Base-by-base conservation (phyloP, 2,329 filamentous ascomycete genomes). In the Raffaelea arxii region DNA sequence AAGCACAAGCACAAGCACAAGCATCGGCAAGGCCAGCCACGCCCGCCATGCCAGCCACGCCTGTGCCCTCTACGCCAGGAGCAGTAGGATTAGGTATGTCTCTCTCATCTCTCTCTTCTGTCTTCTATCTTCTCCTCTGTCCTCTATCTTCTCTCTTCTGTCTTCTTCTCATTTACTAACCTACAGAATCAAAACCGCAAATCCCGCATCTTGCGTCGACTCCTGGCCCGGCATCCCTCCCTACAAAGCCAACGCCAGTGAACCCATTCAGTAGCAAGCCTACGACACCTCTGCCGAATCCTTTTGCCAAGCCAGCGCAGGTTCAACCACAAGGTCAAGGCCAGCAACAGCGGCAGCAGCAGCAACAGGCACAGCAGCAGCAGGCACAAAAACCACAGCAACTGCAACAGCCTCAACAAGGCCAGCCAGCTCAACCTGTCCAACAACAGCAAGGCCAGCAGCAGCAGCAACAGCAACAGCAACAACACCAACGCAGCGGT, bases 221-320 rank as follows among this genome's bases (percentile, higher is more conserved):
- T n/a, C n/a, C n/a, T n/a, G n/a, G n/a, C n/a, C n/a, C n/a, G n/a
- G n/a, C n/a, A n/a, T n/a, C n/a, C 4, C 46, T 53, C 14, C 51
- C 51, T 7, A 45, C 48, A 3, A 53, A 52, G 37, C 48, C 48
- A 1, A 25, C 46, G 7, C 41, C 23, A 4, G 41, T 32, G 21
- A 44, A 53, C 30, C 53, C 52, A 14, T 52, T 52, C 27, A 21
- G n/a, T n/a, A 23, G 14, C 18, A 51, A 49, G 43, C 43, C 42
- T 6, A 25, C 44, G 16, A 6, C 45, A 4, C 27, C 41, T 6
- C 35, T 48, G 24, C 37, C 47, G 11, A 56, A 56, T 25, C 54
- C 53, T 7, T 58, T 57, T 48, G 47, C 47, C 35, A 53, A 50
- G 43, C 48, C 4, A 14, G 32, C 22, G 14, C 44, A 47, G 23